Evolutionary conservation across 2,329 filamentous ascomycete genomes (phyloP), one percentile per base, ranked within the genome.

Genomic region (Colletotrichum spaethianum): DNA sequence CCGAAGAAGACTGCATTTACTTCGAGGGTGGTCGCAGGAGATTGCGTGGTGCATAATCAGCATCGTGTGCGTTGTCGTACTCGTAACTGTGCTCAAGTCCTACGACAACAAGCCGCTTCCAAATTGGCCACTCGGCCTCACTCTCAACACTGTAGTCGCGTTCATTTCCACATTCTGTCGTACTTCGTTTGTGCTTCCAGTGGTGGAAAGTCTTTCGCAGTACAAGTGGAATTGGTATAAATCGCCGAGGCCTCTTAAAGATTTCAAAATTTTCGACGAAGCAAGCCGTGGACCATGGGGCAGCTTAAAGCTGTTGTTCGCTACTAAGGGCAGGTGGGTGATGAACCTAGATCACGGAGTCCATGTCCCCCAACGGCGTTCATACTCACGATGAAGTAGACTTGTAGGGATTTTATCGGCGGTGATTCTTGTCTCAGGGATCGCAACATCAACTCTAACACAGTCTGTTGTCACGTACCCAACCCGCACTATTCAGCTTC

Each of bases 121-220:
- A 1, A 67, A 72, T 3, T 75, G 76, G 74, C 74, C 74, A 4
- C 38, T 76, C 12, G 76, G 76, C 4, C 59, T 79, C 18, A 79
- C 77, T 0, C 75, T 79, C 56, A 80, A 80, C 66, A 78, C 78
- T 0, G 62, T 78, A 8, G 63, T 79, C 11, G 77, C 77, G 5
- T 75, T 79, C 62, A 63, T 80, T 23, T 75, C 78, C 1, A 79
- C 78, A 0, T 23, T 77, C 11, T 73, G 75, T 12, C 75, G 77
- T 16, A 67, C 75, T 0, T 70, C 75, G 3, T 77, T 77, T 48
- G 61, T 79, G 28, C 67, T 77, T 4, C 75, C 78, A 6, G 73
- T 79, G 0, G 71, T 74, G 1, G 77, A 79, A 48, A 75, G 76
- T 14, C 40, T 80, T 7, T 75, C 75, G 2, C 75, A 76, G 28